A percentile compares a stretch with the other conserved stretches of the same genome.
Evolutionary conservation across 2,329 filamentous ascomycete genomes (phyloP).

Genomic region (Ceratocystis colombiana): DNA sequence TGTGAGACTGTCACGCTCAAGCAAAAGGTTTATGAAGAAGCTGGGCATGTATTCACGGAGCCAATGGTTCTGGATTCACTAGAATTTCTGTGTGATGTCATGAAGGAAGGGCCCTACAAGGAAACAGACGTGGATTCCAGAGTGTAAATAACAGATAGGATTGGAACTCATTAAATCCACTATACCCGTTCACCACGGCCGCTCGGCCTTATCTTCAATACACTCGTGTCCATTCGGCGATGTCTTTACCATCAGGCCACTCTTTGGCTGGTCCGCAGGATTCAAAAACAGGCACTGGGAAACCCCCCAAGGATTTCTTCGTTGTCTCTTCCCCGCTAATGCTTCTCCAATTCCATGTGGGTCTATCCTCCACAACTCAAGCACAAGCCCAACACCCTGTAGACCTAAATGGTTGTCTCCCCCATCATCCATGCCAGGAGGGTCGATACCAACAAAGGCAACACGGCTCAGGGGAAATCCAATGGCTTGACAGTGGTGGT

Average conservation of each 20-base stretch:
- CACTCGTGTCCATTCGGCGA: conserved; percentile 34
- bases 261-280: conserved; percentile 32
- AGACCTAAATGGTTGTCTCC: conserved; percentile 32
- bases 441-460: conserved; percentile 54
- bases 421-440: conserved; percentile 37
- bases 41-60: conserved; percentile 58
- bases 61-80: conserved; percentile 59
- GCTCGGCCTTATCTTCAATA: conserved; percentile 34
- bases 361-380: conserved; percentile 43
- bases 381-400: conserved; percentile 38
- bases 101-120: conserved; percentile 31
- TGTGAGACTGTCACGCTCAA: conserved; percentile 47
- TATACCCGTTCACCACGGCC: conserved; percentile 34
- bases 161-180: no score
- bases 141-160: background rate
- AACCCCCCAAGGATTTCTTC: conserved; percentile 42
- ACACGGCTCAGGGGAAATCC: conserved; percentile 41
- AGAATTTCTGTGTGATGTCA: conserved; percentile 47
- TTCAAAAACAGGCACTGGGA: conserved; percentile 39
- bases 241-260: conserved; percentile 34
- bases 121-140: conserved; percentile 24
- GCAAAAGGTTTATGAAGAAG: conserved; percentile 56
- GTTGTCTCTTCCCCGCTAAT: conserved; percentile 40
- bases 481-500: conserved; percentile 55
- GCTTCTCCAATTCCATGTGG: conserved; percentile 41